These are phyloP conservation scores for Tanacetum coccineum DNA, from an alignment of 129 eudicot species.

Conservation along the genomic window DNA sequence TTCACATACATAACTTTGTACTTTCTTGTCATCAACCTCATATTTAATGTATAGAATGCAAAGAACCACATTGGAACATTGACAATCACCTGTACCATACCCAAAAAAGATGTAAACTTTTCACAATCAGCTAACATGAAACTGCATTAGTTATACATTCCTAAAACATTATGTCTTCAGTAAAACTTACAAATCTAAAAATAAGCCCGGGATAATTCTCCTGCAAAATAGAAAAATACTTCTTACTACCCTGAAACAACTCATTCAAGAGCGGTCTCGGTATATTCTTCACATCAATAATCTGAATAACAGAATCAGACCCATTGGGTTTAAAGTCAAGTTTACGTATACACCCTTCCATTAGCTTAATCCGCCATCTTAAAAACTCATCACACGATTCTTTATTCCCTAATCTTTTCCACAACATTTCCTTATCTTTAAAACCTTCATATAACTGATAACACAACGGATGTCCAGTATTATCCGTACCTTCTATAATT, in stretches of 20 bases:
- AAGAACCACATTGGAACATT: constrained; percentile 77
- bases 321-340: constrained; percentile 50
- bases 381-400: constrained; percentile 36
- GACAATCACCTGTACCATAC: constrained; percentile 47
- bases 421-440: constrained; percentile 32
- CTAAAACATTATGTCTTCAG: not conserved
- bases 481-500: constrained; percentile 41
- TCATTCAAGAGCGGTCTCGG: constrained; percentile 55
- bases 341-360: constrained; percentile 58
- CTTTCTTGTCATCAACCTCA: constrained; percentile 47
- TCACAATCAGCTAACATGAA: not conserved
- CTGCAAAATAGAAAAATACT: constrained; percentile 42
- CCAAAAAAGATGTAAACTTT: not conserved
- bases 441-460: constrained; percentile 42
- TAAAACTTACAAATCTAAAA: constrained; percentile 50
- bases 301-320: constrained; percentile 48
- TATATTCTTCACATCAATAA: constrained; percentile 66
- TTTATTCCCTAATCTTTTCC: constrained; percentile 28
- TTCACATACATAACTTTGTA: constrained; percentile 57
- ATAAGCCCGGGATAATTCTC: constrained; percentile 79
- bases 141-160: not conserved
- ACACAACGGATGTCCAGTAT: constrained; percentile 59
- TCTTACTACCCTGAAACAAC: constrained; percentile 42
- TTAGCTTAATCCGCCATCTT: constrained; percentile 63
- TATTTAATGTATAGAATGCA: constrained; percentile 55